Conservation (phyloP, 129 eudicot genomes). For the Kitagawia praeruptora region DNA sequence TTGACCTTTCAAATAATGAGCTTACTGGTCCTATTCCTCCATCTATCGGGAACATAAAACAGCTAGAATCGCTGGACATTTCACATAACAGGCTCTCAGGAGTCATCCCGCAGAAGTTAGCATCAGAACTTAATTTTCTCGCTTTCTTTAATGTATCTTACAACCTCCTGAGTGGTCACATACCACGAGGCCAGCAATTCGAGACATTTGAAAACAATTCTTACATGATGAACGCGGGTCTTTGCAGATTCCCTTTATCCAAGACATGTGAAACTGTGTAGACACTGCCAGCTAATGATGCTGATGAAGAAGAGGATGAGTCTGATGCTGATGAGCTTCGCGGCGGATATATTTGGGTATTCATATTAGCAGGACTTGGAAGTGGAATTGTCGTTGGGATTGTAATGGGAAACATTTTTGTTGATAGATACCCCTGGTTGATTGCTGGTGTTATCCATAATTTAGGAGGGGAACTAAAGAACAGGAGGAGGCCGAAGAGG, state of each 20-base stretch:
- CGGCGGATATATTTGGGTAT: constrained; percentile 10
- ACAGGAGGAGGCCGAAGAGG: too few relatives aligned
- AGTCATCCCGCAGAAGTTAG: constrained; percentile 17
- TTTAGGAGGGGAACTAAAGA: too few relatives aligned
- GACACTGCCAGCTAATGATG: too few relatives aligned
- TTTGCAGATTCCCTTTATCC: constrained; percentile 19
- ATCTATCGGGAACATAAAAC: constrained; percentile 8
- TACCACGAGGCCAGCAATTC: constrained; percentile 23
- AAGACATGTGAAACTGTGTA: constrained; percentile 2
- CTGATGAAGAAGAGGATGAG: background rate
- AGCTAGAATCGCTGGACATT: constrained; percentile 21
- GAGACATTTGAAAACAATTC: constrained; percentile 15
- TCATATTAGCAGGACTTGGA: constrained; percentile 10
- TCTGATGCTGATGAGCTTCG: constrained; percentile 3
- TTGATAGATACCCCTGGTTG: background rate
- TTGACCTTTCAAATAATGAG: constrained; percentile 27
- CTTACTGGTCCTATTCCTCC: constrained; percentile 22
- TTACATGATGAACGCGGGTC: constrained; percentile 13
- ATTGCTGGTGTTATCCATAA: background rate
- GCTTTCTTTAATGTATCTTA: constrained; percentile 18
- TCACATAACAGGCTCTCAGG: constrained; percentile 19
- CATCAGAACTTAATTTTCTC: constrained; percentile 7
- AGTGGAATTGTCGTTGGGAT: constrained; percentile 18
- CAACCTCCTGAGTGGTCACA: constrained; percentile 21
- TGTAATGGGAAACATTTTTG: background rate